Evolutionary conservation across 2,329 filamentous ascomycete species (phyloP).

Genomic region (Neurospora sp.): DNA sequence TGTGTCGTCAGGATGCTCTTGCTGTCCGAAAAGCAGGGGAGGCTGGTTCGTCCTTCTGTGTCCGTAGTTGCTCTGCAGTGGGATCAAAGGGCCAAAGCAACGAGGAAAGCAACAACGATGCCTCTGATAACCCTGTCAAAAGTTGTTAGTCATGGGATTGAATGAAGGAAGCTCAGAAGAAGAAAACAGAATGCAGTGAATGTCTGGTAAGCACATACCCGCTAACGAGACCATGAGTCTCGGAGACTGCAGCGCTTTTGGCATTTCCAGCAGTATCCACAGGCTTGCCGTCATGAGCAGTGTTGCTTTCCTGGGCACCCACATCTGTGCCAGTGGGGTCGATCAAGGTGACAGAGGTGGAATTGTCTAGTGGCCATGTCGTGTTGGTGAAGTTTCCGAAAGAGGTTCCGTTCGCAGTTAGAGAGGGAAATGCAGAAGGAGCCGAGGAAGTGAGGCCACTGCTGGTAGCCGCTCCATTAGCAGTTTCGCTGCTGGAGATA

Average conservation of each 20-base stretch:
- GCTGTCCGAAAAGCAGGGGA: not conserved
- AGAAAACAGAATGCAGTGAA: not conserved
- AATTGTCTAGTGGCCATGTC: not conserved
- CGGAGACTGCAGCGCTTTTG: not conserved
- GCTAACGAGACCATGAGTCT: not conserved
- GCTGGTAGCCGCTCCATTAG: not conserved
- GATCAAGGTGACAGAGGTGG: not conserved
- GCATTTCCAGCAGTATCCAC: not conserved
- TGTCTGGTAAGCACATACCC: not conserved
- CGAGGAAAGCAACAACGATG: not conserved
- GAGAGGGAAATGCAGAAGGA: not conserved
- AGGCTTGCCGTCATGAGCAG: not conserved
- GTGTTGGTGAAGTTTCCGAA: not conserved
- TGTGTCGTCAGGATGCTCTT: not conserved
- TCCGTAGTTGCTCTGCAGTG: not conserved
- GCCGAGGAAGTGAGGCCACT: not conserved
- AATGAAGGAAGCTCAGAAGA: not conserved
- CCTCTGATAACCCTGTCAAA: not conserved
- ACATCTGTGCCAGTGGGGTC: not conserved
- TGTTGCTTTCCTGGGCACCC: not conserved
- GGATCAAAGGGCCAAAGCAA: not conserved
- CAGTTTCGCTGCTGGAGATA: not conserved
- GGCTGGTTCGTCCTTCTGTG: not conserved
- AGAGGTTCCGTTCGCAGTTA: not conserved
- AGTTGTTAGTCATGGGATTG: not conserved